phyloP scores from a whole-genome alignment of 768 basidiomycete species.

The Termitomyces sp. region DNA sequence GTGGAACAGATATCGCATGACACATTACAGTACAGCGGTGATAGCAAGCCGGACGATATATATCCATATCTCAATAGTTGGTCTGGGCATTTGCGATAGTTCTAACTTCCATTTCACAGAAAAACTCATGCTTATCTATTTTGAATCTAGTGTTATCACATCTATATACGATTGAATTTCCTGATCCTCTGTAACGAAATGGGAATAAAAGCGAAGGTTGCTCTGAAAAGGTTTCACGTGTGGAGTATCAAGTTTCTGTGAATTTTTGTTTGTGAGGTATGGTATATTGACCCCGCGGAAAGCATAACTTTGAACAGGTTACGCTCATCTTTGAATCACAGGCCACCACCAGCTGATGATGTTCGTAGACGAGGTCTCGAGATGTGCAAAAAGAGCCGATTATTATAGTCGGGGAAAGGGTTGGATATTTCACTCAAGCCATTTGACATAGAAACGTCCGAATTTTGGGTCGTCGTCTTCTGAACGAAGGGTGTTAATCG shows the following conservation, averaged over 20 bases:
- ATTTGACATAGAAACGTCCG: background rate
- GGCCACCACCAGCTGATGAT: constrained; percentile 24
- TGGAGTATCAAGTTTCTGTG: background rate
- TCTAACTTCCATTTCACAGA: constrained; percentile 1
- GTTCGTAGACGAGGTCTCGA: constrained; percentile 21
- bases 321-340: constrained; percentile 12
- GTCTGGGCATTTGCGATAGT: constrained; percentile 4
- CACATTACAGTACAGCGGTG: background rate
- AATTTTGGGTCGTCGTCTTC: background rate
- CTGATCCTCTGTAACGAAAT: background rate
- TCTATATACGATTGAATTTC: background rate
- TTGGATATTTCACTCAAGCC: background rate
- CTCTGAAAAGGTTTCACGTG: background rate
- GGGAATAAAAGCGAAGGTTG: background rate
- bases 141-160: background rate
- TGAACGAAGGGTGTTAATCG: background rate
- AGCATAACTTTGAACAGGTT: background rate
- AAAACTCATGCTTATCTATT: constrained; percentile 1
- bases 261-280: background rate
- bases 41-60: background rate
- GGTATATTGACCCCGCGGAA: background rate
- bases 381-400: constrained; percentile 3
- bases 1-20: background rate
- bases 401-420: background rate
- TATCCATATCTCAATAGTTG: background rate